Percentiles rank a stretch among this genome's conserved stretches.
Conservation (phyloP, 345 rosid species). For the Corchorus olitorius region DNA sequence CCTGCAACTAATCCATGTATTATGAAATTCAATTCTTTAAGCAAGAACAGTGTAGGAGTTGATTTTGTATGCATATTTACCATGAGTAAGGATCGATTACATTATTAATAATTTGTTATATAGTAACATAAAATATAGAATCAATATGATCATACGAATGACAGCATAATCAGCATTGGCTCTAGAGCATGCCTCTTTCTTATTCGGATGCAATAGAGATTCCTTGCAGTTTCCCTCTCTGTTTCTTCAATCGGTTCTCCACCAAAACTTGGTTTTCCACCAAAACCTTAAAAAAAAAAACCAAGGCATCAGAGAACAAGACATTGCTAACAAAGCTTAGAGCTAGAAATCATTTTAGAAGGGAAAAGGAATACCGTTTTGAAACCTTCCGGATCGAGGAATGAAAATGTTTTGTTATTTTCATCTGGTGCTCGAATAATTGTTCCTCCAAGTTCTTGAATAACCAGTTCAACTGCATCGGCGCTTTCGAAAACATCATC, state of each 20-base stretch:
- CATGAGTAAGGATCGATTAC: not conserved
- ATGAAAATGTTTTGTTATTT: slow-evolving; percentile 70
- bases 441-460: slow-evolving; percentile 83
- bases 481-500: slow-evolving; percentile 91
- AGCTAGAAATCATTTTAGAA: not conserved
- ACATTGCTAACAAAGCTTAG: not conserved
- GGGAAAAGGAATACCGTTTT: slow-evolving; percentile 55
- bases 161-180: not conserved
- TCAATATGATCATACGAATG: not conserved
- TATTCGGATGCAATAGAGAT: not conserved
- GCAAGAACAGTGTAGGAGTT: too few relatives aligned
- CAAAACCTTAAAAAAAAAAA: slow-evolving; percentile 47
- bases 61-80: not conserved
- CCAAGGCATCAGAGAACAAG: not conserved
- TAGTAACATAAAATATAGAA: too few relatives aligned
- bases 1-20: not conserved
- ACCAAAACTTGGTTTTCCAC: slow-evolving; percentile 89
- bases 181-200: not conserved
- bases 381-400: slow-evolving; percentile 89
- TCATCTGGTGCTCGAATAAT: slow-evolving; percentile 80
- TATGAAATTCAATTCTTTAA: too few relatives aligned
- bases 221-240: not conserved
- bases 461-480: slow-evolving; percentile 61
- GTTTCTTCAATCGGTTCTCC: slow-evolving; percentile 56
- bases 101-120: too few relatives aligned